A percentile compares a stretch with the other conserved stretches of the same genome.
phyloP scores from a whole-genome alignment of 441 rosid genomes.

The Erodium texanum region DNA sequence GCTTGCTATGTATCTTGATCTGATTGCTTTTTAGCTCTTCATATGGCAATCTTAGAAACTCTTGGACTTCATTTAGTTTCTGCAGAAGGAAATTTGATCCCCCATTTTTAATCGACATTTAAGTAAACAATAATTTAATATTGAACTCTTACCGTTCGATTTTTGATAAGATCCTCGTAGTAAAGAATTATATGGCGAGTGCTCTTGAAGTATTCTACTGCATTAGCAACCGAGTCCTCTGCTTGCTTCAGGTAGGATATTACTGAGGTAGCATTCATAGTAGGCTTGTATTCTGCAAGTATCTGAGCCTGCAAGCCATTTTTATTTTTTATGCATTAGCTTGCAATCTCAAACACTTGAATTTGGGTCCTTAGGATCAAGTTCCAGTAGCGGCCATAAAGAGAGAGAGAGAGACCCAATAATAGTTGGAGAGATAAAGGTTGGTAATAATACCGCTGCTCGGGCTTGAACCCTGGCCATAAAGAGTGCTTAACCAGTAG shows the following conservation, averaged over 20 bases:
- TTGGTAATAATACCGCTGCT: no score
- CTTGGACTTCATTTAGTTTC: slow-evolving; percentile 36
- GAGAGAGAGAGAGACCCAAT: no score
- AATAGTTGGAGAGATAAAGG: no score
- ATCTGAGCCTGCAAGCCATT: slow-evolving; percentile 32
- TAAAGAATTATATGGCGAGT: slow-evolving; percentile 43
- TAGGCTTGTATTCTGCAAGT: slow-evolving; percentile 41
- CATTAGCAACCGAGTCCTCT: slow-evolving; percentile 30
- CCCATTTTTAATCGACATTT: neutral
- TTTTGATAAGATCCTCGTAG: slow-evolving; percentile 43
- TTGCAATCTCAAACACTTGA: neutral
- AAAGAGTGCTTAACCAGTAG: no score
- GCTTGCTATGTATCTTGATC: slow-evolving; percentile 37
- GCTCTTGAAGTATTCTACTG: slow-evolving; percentile 32
- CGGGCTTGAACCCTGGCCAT: no score
- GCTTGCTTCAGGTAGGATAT: slow-evolving; percentile 33
- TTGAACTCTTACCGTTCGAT: slow-evolving; percentile 29
- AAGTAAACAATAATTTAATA: neutral
- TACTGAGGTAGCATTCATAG: slow-evolving; percentile 27
- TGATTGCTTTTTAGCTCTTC: slow-evolving; percentile 36
- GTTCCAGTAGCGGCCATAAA: no score
- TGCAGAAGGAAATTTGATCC: slow-evolving; percentile 13
- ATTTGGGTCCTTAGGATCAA: no score
- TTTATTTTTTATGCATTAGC: neutral
- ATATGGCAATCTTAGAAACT: slow-evolving; percentile 29